Percentiles rank a stretch among this genome's conserved stretches.
These are phyloP conservation scores for Annulohypoxylon stygium DNA, from an alignment of 495 filamentous ascomycete species.

Conservation along the genomic window DNA sequence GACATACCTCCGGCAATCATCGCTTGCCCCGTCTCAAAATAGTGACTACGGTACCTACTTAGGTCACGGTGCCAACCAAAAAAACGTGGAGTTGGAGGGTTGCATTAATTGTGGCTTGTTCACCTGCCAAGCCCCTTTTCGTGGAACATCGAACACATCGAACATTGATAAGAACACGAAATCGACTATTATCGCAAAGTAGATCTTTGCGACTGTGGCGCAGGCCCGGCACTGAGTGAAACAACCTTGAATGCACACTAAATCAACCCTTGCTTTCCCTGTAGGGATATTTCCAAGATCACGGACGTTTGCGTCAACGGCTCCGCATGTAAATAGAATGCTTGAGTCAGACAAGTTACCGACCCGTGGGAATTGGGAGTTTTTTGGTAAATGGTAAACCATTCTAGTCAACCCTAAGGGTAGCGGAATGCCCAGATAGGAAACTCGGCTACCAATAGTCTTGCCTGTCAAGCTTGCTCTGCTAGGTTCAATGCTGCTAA, in stretches of 20 bases:
- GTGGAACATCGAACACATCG: not conserved
- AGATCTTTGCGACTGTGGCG: constrained; percentile 32
- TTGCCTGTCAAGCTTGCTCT: not conserved
- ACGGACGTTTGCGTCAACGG: constrained; percentile 10
- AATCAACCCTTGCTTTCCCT: constrained; percentile 34
- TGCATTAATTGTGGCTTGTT: constrained; percentile 31
- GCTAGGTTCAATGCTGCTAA: not conserved
- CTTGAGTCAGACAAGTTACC: not conserved
- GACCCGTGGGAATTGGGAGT: not conserved
- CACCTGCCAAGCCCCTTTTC: constrained; percentile 19
- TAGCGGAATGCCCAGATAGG: not conserved
- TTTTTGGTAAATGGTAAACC: no score
- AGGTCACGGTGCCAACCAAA: not conserved
- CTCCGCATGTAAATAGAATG: constrained; percentile 10
- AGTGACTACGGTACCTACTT: not conserved
- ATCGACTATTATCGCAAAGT: not conserved
- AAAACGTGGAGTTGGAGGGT: constrained; percentile 35
- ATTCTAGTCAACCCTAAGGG: not conserved
- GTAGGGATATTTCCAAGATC: constrained; percentile 10
- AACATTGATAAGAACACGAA: constrained; percentile 16
- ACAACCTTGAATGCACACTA: not conserved
- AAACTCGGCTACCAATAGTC: not conserved
- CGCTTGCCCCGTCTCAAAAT: constrained; percentile 25
- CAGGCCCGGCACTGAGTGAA: constrained; percentile 34
- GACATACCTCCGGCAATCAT: constrained; percentile 22